Evolutionary conservation across 1,284 basidiomycete species (phyloP), one percentile per base, ranked within the genome.

Genomic region (Cutaneotrichosporon arboriforme): DNA sequence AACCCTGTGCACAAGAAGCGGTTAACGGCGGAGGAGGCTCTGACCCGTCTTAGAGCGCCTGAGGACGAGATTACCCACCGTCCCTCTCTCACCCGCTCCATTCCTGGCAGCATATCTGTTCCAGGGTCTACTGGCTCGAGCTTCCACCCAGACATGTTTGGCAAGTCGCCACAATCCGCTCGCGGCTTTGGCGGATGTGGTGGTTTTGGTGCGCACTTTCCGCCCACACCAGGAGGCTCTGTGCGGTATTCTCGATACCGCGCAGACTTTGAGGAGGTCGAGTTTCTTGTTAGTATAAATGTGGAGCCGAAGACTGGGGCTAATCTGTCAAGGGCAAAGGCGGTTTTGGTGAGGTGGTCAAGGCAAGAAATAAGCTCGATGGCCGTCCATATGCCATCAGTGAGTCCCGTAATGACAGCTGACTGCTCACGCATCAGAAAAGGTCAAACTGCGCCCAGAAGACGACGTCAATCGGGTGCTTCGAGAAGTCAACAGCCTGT

Each of bases 331-430:
- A 89, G 86, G 92, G 93, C 1, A 88, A 87, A 68, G 92, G 92
- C 1, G 91, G 87, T 0, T 97, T 93, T 69, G 91, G 92, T 0
- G 87, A 88, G 20, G 93, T 97, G 0, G 90, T 96, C 41, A 97
- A 97, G 72, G 92, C 91, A 1, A 79, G 85, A 49, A 93, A 97
- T 68, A 88, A 84, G 74, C 72, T 80, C 1, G 80, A 81, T 54
- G 77, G 65, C 1, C 60, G 69, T 14, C 67, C 67, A 5, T 76
- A 73, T 47, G 74, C 74, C 8, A 73, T 76, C 62, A 76, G 66
- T 67, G 51, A 57, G 69, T 79, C 71, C 1, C 9, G 9, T 14
- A 18, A 9, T 4, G 21, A 10, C n/a, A 15, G 33, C 8, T 18
- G 9, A 40, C 52, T 41, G 58, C 43, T 64, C 42, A n/a, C n/a